These are phyloP conservation scores for Purshia tridentata DNA, from an alignment of 306 rosid species.

Conservation along the genomic window DNA sequence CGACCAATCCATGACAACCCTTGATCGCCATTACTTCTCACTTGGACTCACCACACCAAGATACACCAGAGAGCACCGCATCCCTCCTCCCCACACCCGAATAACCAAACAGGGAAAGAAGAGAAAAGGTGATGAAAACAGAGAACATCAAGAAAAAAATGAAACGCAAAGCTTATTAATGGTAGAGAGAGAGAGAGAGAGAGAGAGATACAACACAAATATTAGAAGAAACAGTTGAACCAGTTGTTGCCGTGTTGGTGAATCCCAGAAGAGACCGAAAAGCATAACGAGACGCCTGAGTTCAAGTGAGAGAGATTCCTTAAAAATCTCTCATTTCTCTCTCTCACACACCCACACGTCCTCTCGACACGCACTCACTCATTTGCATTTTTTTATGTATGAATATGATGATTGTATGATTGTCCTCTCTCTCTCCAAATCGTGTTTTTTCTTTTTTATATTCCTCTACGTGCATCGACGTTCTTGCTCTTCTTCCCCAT, in stretches of 20 bases:
- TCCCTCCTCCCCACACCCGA: not conserved
- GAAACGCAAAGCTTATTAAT: not conserved
- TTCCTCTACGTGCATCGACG: slow-evolving; percentile 24
- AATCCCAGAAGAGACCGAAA: not conserved
- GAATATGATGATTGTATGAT: not conserved
- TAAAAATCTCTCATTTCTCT: not conserved
- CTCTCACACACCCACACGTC: too few species aligned
- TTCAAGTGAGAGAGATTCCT: not conserved
- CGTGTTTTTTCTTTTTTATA: not conserved
- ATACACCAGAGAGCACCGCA: not conserved
- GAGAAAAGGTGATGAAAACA: not conserved
- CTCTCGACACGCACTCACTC: not conserved
- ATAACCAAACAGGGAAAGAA: not conserved
- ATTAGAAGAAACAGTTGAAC: not conserved
- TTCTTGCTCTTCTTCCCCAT: slow-evolving; percentile 26
- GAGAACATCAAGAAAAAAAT: not conserved
- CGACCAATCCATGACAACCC: not conserved
- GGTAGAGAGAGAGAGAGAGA: not conserved
- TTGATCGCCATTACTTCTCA: not conserved
- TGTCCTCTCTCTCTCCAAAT: slow-evolving; percentile 23
- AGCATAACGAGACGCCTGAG: not conserved
- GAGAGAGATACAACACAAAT: not conserved
- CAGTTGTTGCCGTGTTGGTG: slow-evolving; percentile 18
- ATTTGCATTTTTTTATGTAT: not conserved
- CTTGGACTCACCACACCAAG: not conserved